Evolutionary conservation across 306 rosid species (phyloP).

Genomic region (Quercus ilex): DNA sequence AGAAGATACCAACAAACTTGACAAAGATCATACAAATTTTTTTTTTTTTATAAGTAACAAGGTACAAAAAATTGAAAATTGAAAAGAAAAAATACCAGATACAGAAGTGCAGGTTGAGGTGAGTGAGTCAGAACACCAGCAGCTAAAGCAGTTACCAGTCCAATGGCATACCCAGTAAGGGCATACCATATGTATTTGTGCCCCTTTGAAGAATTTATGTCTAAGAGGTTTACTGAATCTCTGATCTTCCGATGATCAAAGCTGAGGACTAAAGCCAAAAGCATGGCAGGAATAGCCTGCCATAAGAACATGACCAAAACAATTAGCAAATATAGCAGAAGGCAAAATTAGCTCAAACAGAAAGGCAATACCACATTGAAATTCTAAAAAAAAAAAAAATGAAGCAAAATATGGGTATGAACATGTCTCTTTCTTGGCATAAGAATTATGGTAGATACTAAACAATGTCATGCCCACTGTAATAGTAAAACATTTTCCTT

Average conservation of each 20-base stretch:
- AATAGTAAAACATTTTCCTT: neutral
- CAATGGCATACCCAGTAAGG: slow-evolving; percentile 90
- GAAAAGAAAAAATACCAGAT: slow-evolving; percentile 59
- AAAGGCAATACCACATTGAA: neutral
- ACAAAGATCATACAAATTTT: neutral
- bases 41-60: neutral
- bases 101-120: slow-evolving; percentile 95
- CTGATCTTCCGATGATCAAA: slow-evolving; percentile 83
- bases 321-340: neutral
- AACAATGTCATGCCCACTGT: neutral
- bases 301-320: slow-evolving; percentile 5
- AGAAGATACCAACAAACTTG: neutral
- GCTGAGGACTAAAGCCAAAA: slow-evolving; percentile 86
- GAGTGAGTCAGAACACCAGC: slow-evolving; percentile 89
- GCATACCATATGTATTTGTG: slow-evolving; percentile 98
- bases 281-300: slow-evolving; percentile 97
- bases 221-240: slow-evolving; percentile 61
- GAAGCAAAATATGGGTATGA: neutral
- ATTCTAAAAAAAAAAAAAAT: neutral
- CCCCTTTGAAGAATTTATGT: slow-evolving; percentile 76
- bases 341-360: neutral
- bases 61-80: neutral
- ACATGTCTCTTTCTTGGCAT: neutral
- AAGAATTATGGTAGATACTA: neutral
- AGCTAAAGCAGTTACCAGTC: slow-evolving; percentile 80